These are phyloP conservation scores for Papiliotrema fonsecae DNA, from an alignment of 1,284 basidiomycete genomes.

Conservation along the genomic window DNA sequence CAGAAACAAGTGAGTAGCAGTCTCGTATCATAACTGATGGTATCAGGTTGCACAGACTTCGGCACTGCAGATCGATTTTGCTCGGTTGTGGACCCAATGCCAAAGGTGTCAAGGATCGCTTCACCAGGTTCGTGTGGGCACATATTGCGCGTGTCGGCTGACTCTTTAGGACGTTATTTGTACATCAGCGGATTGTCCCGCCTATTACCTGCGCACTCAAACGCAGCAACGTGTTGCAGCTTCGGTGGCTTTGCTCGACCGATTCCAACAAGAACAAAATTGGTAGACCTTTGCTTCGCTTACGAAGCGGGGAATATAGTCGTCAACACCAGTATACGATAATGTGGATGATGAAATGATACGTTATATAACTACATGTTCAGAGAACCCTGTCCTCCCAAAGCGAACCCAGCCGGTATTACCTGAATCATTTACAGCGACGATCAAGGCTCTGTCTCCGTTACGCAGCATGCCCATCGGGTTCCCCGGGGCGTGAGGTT, in stretches of 20 bases:
- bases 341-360: not conserved
- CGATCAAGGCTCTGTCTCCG: constrained; percentile 76
- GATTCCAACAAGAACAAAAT: constrained; percentile 60
- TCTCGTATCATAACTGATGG: not conserved
- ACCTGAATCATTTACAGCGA: constrained; percentile 86
- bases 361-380: constrained; percentile 61
- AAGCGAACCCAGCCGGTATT: constrained; percentile 86
- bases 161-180: constrained; percentile 81
- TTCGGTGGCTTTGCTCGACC: constrained; percentile 65
- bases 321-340: not conserved
- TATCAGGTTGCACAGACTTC: constrained; percentile 60
- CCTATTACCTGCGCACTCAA: constrained; percentile 96
- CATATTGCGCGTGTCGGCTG: not conserved
- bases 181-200: constrained; percentile 94
- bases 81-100: constrained; percentile 92
- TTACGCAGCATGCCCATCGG: constrained; percentile 69
- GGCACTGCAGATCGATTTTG: constrained; percentile 78
- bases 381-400: constrained; percentile 76
- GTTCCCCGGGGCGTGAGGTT: constrained; percentile 42
- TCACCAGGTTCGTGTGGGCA: constrained; percentile 63
- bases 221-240: constrained; percentile 94
- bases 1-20: constrained; percentile 68
- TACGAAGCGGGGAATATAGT: not conserved
- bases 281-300: constrained; percentile 32
- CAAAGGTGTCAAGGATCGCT: constrained; percentile 93